These are phyloP conservation scores for Galerina marginata DNA, from an alignment of 768 basidiomycete species.

Conservation along the genomic window DNA sequence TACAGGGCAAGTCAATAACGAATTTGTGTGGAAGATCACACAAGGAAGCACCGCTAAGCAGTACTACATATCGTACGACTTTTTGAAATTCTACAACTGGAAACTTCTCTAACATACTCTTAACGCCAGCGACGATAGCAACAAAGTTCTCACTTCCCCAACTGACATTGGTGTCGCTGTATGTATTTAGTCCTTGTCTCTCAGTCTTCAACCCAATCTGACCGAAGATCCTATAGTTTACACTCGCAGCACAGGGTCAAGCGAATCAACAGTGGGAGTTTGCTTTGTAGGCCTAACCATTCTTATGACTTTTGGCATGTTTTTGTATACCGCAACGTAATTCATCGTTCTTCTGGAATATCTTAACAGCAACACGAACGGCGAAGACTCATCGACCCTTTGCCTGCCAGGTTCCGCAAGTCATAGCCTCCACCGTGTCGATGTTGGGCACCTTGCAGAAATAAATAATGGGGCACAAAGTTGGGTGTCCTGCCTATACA, in stretches of 20 bases:
- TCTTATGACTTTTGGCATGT: too few relatives aligned
- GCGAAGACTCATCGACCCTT: too few relatives aligned
- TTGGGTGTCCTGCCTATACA: neutral
- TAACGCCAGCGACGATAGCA: neutral
- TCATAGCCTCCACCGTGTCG: too few relatives aligned
- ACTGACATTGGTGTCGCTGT: neutral
- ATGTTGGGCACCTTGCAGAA: neutral
- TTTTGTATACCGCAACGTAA: too few relatives aligned
- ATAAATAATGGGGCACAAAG: neutral
- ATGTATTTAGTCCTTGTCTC: neutral
- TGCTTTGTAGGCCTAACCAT: too few relatives aligned
- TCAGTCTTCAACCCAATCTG: neutral
- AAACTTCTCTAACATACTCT: neutral
- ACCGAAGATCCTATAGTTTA: neutral
- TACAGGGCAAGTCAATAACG: neutral
- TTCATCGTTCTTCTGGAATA: too few relatives aligned
- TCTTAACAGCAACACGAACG: too few relatives aligned
- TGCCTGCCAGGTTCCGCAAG: too few relatives aligned
- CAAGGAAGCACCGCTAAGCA: neutral
- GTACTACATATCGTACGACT: neutral
- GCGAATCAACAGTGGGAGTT: too few relatives aligned
- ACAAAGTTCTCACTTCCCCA: neutral
- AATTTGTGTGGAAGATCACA: neutral
- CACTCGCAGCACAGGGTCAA: neutral
- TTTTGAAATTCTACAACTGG: neutral